Evolutionary conservation across 2,329 filamentous ascomycete genomes (phyloP).

Genomic region (Seiridium unicorne): DNA sequence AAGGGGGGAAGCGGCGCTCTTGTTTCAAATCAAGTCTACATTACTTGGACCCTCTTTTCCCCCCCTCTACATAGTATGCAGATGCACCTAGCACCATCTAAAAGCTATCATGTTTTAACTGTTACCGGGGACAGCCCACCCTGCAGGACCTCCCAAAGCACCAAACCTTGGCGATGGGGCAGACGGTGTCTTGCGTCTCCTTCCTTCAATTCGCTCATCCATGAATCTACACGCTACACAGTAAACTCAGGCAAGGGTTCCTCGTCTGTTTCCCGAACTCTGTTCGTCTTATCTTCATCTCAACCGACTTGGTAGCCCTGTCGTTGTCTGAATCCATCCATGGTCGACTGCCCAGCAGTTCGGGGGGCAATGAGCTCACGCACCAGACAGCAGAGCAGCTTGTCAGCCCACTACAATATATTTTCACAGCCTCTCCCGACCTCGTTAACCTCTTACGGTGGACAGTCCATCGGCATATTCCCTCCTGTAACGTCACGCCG

Average conservation of each 20-base stretch:
- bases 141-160: background rate
- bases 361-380: background rate
- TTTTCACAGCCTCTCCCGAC: conserved; percentile 12
- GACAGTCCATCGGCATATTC: background rate
- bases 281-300: background rate
- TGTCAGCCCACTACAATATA: conserved; percentile 9
- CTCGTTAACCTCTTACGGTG: conserved; percentile 7
- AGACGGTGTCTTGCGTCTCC: background rate
- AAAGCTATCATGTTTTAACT: too few species aligned
- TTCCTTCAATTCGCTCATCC: background rate
- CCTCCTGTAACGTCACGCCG: conserved; percentile 23
- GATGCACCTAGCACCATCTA: background rate
- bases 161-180: background rate
- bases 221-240: background rate
- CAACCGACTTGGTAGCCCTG: background rate
- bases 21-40: too few species aligned
- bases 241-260: background rate
- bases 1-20: too few species aligned
- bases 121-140: background rate
- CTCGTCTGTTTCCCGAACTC: background rate
- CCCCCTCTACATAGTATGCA: too few species aligned
- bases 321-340: background rate
- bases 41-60: too few species aligned
- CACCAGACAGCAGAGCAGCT: background rate
- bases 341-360: background rate